Evolutionary conservation across 306 rosid species (phyloP), one percentile per base, ranked within the genome.

Genomic region (Canavalia gladiata): DNA sequence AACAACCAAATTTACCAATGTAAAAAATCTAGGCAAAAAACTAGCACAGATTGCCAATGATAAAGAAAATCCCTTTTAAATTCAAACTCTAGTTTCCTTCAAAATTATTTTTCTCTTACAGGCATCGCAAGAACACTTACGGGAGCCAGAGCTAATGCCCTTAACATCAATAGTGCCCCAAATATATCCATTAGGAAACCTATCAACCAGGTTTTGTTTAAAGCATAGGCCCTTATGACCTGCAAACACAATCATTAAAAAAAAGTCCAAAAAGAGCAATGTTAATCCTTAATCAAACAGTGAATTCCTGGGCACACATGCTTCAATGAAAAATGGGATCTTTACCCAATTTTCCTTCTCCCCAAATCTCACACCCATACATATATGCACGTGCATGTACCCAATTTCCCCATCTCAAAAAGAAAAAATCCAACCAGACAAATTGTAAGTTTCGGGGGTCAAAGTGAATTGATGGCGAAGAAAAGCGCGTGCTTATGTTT

Each of bases 171-270:
- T 28, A 93, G 18, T 51, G 98, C 99, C 68, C 99, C 99, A 82
- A 91, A 87, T 73, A 93, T 93, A 85, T 95, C 99, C 98, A 95
- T 95, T 31, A 93, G 85, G 81, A 95, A 95, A 59, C 99, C 98
- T 28, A 88, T 81, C 88, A 86, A 8, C 98, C 98, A 95, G 29
- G 96, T 79, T 86, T 69, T 93, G 84, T 95, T 93, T 74, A 92
- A 84, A 67, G 92, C 97, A 84, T 95, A 95, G 11, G 97, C 92
- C 86, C 91, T 93, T 81, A 95, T 86, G 74, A 95, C 97, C 99
- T 95, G 78, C 75, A 85, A 76, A 78, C 66, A 73, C 77, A 82
- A 58, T 68, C 58, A 73, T 59, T 43, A 34, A 65, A 75, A 43
- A 63, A 46, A 47, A 43, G 5, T 55, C 57, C 50, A 55, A 76